Conservation (phyloP, 768 basidiomycete species). For the Termitomyces sp. region DNA sequence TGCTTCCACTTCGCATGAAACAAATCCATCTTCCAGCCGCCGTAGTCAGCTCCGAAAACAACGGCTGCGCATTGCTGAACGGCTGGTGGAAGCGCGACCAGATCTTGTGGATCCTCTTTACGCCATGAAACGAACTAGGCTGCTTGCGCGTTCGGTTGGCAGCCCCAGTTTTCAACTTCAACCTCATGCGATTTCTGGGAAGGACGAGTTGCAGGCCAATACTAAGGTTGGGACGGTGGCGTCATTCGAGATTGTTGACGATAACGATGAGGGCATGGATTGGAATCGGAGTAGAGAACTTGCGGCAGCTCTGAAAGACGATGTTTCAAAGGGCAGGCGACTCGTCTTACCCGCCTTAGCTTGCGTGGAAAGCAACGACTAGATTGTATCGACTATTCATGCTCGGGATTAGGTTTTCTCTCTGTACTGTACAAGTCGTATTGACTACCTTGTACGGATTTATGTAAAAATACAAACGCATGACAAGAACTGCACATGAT, state of each 20-base stretch:
- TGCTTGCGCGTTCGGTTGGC: conserved; percentile 12
- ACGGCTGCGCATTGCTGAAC: conserved; percentile 30
- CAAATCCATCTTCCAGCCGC: not conserved
- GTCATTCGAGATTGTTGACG: conserved; percentile 22
- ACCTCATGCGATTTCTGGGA: not conserved
- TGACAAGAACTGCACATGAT: not conserved
- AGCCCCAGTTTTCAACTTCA: not conserved
- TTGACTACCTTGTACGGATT: not conserved
- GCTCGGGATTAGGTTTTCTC: not conserved
- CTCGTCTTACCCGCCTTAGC: conserved; percentile 24
- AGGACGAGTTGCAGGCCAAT: not conserved
- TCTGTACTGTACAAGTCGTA: not conserved
- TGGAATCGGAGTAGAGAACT: conserved; percentile 31
- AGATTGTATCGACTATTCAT: not conserved
- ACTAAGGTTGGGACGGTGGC: not conserved
- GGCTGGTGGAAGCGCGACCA: conserved; percentile 39
- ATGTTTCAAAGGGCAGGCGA: conserved; percentile 23
- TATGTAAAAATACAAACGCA: too few species aligned
- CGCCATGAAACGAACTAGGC: conserved; percentile 19
- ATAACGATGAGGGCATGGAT: conserved; percentile 27
- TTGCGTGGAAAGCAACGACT: conserved; percentile 23
- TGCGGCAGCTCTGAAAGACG: conserved; percentile 23
- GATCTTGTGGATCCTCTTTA: conserved; percentile 32
- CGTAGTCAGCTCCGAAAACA: conserved; percentile 13
- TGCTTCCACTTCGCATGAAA: not conserved